phyloP scores from a whole-genome alignment of 495 filamentous ascomycete species.

The Rostrohypoxylon terebratum region DNA sequence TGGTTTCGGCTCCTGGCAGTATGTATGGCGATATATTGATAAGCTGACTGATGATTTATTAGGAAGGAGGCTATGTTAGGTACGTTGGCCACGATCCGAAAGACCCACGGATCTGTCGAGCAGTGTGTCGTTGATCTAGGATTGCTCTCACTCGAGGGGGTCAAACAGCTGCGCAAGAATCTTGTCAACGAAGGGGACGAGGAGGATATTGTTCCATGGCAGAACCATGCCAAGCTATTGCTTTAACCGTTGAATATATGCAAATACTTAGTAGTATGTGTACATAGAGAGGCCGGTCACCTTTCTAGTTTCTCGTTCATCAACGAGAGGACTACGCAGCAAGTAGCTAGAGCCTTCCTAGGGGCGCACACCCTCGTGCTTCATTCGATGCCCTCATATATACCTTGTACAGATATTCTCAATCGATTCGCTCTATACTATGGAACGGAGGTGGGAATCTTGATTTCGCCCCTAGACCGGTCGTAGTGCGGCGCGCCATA shows the following conservation, averaged over 20 bases:
- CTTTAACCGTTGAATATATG: slow-evolving; percentile 43
- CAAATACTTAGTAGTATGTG: slow-evolving; percentile 33
- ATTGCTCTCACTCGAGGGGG: slow-evolving; percentile 62
- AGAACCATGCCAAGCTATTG: slow-evolving; percentile 42
- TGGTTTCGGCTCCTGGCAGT: neutral
- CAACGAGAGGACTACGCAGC: neutral
- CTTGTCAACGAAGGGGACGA: slow-evolving; percentile 56
- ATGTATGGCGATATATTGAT: neutral
- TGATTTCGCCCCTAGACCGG: slow-evolving; percentile 58
- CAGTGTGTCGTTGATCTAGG: slow-evolving; percentile 64
- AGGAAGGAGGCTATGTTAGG: slow-evolving; percentile 67
- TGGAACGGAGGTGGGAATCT: slow-evolving; percentile 61
- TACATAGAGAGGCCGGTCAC: slow-evolving; percentile 42
- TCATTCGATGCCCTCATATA: slow-evolving; percentile 32
- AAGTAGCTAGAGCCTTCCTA: neutral
- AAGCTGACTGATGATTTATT: slow-evolving; percentile 32
- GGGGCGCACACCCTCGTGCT: slow-evolving; percentile 1
- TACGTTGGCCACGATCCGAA: slow-evolving; percentile 62
- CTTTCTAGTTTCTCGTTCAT: neutral
- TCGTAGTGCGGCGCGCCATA: slow-evolving; percentile 65
- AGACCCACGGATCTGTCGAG: slow-evolving; percentile 68
- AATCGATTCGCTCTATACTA: slow-evolving; percentile 13
- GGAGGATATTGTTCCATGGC: slow-evolving; percentile 49
- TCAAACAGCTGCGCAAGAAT: slow-evolving; percentile 62
- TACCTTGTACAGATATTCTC: slow-evolving; percentile 38